Evolutionary conservation across 1,139 yeast species (phyloP).

Genomic region (Saccharomyces hybrid): DNA sequence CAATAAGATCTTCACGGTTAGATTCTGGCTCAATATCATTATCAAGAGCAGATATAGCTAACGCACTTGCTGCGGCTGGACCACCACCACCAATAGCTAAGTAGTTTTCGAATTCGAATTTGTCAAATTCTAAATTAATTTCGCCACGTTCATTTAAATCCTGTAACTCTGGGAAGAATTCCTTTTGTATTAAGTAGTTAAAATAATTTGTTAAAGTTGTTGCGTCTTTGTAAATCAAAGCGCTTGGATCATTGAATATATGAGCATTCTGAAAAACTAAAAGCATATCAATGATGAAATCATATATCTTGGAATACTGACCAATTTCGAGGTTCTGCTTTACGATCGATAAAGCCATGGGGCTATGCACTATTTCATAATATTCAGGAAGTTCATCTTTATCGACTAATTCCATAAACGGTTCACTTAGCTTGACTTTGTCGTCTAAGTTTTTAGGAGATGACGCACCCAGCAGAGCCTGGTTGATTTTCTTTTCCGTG

Average conservation of each 20-base stretch:
- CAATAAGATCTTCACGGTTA: not conserved
- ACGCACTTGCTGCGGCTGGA: slow-evolving; percentile 3
- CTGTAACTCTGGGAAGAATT: slow-evolving; percentile 26
- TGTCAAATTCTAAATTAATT: slow-evolving; percentile 26
- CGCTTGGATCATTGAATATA: slow-evolving; percentile 48
- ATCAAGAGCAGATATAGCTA: not conserved
- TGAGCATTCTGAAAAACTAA: slow-evolving; percentile 53
- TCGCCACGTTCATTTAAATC: slow-evolving; percentile 30
- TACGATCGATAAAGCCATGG: slow-evolving; percentile 49
- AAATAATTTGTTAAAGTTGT: slow-evolving; percentile 34
- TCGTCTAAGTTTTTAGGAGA: slow-evolving; percentile 19
- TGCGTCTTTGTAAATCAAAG: slow-evolving; percentile 53
- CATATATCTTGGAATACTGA: slow-evolving; percentile 40
- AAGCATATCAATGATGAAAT: slow-evolving; percentile 42
- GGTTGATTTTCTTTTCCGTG: slow-evolving; percentile 35
- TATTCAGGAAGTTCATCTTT: slow-evolving; percentile 52
- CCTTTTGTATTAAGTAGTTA: slow-evolving; percentile 19
- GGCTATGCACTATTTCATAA: slow-evolving; percentile 46
- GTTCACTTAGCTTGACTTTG: slow-evolving; percentile 39
- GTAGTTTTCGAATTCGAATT: slow-evolving; percentile 25
- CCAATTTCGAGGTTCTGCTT: slow-evolving; percentile 39
- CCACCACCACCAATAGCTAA: slow-evolving; percentile 22
- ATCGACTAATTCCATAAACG: slow-evolving; percentile 53
- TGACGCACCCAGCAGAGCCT: slow-evolving; percentile 14
- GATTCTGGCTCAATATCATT: not conserved